These are phyloP conservation scores for Albophoma yamanashiensis DNA, from an alignment of 2,329 filamentous ascomycete genomes.

Conservation along the genomic window DNA sequence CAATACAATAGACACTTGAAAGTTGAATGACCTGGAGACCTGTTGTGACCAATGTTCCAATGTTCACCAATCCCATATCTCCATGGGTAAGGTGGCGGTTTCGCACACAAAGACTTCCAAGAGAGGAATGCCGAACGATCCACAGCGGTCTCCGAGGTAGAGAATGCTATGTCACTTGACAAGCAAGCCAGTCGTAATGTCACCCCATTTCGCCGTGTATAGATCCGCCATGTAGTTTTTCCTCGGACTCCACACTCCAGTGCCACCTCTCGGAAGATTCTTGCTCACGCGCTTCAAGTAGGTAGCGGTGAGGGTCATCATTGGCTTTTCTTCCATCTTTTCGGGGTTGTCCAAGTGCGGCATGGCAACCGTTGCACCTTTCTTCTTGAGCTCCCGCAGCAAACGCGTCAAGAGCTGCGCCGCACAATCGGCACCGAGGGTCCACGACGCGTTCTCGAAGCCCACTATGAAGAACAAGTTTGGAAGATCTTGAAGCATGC, in stretches of 20 bases:
- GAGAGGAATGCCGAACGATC: not conserved
- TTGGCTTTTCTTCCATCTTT: constrained; percentile 23
- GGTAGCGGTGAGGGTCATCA: constrained; percentile 36
- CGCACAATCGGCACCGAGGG: constrained; percentile 46
- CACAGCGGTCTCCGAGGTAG: not conserved
- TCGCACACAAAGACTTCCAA: not conserved
- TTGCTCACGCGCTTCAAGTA: constrained; percentile 33
- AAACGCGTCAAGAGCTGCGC: constrained; percentile 37
- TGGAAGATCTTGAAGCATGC: constrained; percentile 53
- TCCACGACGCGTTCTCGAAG: constrained; percentile 53
- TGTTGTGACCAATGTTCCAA: too few relatives aligned
- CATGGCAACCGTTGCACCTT: constrained; percentile 28
- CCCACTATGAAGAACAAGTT: constrained; percentile 49
- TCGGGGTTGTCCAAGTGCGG: constrained; percentile 27
- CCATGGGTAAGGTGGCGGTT: not conserved
- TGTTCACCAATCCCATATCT: too few relatives aligned
- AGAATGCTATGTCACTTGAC: not conserved
- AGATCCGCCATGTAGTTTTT: constrained; percentile 17
- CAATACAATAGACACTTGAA: not conserved
- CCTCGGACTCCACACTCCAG: constrained; percentile 20
- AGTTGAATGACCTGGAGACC: not conserved
- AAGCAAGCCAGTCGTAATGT: constrained; percentile 12
- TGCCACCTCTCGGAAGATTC: constrained; percentile 35
- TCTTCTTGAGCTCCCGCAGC: constrained; percentile 35
- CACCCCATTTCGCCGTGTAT: constrained; percentile 17